Evolutionary conservation across 371 early-diverging fungal species (phyloP).

Genomic region (Mucor saturninus): DNA sequence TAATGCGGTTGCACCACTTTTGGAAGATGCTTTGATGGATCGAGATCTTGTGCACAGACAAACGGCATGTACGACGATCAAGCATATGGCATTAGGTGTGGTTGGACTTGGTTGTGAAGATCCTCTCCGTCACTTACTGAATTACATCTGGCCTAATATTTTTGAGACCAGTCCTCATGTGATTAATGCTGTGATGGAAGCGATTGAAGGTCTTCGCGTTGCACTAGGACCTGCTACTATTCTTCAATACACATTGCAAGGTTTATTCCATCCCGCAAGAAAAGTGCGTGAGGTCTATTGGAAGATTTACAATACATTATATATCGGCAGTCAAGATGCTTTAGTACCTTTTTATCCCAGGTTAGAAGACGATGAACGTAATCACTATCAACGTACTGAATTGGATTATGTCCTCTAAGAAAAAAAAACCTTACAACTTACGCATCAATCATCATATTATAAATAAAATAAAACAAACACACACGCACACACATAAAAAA

Average conservation of each 20-base stretch:
- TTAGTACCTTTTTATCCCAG: slow-evolving; percentile 91
- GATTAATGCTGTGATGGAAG: slow-evolving; percentile 95
- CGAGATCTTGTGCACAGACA: slow-evolving; percentile 97
- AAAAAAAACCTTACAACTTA: slow-evolving; percentile 7
- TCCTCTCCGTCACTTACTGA: slow-evolving; percentile 91
- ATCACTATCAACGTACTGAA: slow-evolving; percentile 79
- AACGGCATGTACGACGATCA: slow-evolving; percentile 94
- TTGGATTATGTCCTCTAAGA: slow-evolving; percentile 61
- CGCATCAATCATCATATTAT: neutral
- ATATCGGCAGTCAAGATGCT: slow-evolving; percentile 92
- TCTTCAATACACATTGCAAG: slow-evolving; percentile 90
- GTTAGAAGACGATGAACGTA: slow-evolving; percentile 81
- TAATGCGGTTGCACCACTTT: slow-evolving; percentile 91
- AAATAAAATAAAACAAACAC: neutral
- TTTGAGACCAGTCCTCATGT: slow-evolving; percentile 97
- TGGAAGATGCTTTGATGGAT: slow-evolving; percentile 98
- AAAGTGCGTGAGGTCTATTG: slow-evolving; percentile 96
- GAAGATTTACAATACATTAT: slow-evolving; percentile 96
- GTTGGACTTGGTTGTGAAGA: slow-evolving; percentile 94
- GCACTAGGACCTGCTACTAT: slow-evolving; percentile 88
- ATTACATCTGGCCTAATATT: slow-evolving; percentile 97
- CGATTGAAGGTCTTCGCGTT: slow-evolving; percentile 93
- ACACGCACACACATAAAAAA: neutral
- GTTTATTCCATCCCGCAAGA: slow-evolving; percentile 97
- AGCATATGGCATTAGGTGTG: slow-evolving; percentile 91